Evolutionary conservation across 1,284 basidiomycete species (phyloP).

Genomic region (Tilletia horrida): DNA sequence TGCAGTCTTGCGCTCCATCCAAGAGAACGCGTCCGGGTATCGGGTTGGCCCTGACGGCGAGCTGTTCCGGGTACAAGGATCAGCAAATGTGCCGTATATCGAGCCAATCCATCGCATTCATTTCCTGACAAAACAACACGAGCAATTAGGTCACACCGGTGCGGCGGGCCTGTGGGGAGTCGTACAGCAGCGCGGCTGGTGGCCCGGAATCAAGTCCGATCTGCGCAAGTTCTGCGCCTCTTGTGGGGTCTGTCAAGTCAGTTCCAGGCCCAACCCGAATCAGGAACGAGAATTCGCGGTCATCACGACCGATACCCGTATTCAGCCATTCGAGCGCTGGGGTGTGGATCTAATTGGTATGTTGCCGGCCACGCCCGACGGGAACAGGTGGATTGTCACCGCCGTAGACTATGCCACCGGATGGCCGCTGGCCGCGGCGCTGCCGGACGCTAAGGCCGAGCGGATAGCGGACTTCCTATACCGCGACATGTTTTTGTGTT

Average conservation of each 20-base stretch:
- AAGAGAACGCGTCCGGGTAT: not conserved
- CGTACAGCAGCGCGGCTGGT: constrained; percentile 14
- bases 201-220: constrained; percentile 15
- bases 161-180: not conserved
- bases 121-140: constrained; percentile 15
- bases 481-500: constrained; percentile 6
- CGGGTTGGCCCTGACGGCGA: not conserved
- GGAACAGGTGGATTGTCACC: constrained; percentile 19
- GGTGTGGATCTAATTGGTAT: constrained; percentile 17
- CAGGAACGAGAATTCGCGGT: constrained; percentile 18
- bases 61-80: constrained; percentile 10
- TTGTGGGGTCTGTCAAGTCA: constrained; percentile 16
- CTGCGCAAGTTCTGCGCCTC: constrained; percentile 7
- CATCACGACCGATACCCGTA: constrained; percentile 2
- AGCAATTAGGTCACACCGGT: constrained; percentile 1
- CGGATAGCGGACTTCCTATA: constrained; percentile 19
- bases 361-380: not conserved
- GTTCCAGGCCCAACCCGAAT: not conserved
- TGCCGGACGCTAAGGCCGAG: constrained; percentile 9
- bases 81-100: constrained; percentile 10
- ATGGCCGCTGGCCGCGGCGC: constrained; percentile 17
- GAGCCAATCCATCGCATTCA: constrained; percentile 6
- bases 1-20: not conserved
- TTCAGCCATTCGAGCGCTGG: constrained; percentile 20
- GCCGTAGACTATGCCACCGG: constrained; percentile 19